Percentiles rank a stretch among this genome's conserved stretches.
Evolutionary conservation across 108 stramenopile species (phyloP).

Genomic region (Nitzschia putrida): DNA sequence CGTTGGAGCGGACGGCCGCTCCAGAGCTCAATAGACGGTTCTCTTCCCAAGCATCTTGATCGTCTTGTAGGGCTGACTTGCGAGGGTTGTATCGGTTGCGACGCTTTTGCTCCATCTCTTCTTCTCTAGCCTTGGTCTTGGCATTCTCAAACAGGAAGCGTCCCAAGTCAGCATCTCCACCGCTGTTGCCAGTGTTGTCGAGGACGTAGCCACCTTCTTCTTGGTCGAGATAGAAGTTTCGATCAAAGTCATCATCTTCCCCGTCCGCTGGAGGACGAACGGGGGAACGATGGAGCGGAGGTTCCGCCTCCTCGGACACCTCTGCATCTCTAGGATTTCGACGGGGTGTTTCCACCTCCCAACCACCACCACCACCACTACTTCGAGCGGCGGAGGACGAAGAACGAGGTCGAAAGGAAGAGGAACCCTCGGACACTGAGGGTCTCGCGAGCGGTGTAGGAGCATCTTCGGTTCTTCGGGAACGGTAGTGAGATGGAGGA

Average conservation of each 20-base stretch:
- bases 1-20: constrained; percentile 68
- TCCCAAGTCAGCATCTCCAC: constrained; percentile 47
- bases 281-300: not conserved
- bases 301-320: not conserved
- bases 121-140: constrained; percentile 76
- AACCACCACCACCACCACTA: no score
- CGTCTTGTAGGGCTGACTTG: constrained; percentile 78
- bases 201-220: constrained; percentile 73
- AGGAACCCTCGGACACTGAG: no score
- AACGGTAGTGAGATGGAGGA: constrained; percentile 22
- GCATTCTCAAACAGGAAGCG: constrained; percentile 85
- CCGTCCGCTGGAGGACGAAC: not conserved
- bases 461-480: constrained; percentile 19
- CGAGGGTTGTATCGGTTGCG: constrained; percentile 47
- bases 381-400: no score
- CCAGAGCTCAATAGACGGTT: constrained; percentile 89
- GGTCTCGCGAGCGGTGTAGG: constrained; percentile 22
- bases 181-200: constrained; percentile 25
- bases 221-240: constrained; percentile 89
- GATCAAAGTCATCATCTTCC: constrained; percentile 78
- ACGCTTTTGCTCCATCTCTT: constrained; percentile 73
- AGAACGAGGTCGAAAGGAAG: not conserved
- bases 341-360: constrained; percentile 39
- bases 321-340: constrained; percentile 25
- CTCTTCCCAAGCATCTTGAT: constrained; percentile 97